These are phyloP conservation scores for Aureobasidium pullulans DNA, from an alignment of 2,329 filamentous ascomycete species.

Conservation along the genomic window DNA sequence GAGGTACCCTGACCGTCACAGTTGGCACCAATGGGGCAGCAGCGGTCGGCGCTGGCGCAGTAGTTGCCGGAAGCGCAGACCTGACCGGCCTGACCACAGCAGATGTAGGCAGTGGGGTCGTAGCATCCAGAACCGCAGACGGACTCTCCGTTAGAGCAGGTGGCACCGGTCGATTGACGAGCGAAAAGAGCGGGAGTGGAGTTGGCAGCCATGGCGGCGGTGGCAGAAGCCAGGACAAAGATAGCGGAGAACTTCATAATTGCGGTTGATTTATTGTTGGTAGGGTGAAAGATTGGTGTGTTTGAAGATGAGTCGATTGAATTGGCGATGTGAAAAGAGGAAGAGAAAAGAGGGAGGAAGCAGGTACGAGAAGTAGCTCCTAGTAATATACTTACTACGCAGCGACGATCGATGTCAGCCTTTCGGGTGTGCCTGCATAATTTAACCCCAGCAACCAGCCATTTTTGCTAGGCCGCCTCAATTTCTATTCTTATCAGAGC, in stretches of 20 bases:
- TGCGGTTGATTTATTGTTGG: background rate
- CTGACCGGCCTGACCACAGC: background rate
- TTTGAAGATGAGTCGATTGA: background rate
- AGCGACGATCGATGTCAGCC: conserved; percentile 8
- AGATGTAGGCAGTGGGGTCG: conserved; percentile 5
- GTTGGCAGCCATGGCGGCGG: background rate
- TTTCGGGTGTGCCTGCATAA: conserved; percentile 10
- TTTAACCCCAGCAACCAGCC: conserved; percentile 10
- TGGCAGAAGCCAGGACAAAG: conserved; percentile 8
- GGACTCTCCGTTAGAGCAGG: conserved; percentile 7
- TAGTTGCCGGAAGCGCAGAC: background rate
- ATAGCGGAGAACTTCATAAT: conserved; percentile 4
- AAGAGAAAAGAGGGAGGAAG: background rate
- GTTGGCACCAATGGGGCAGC: conserved; percentile 9
- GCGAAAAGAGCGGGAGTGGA: conserved; percentile 5
- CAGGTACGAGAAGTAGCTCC: background rate
- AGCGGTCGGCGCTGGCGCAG: background rate
- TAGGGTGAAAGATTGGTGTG: background rate
- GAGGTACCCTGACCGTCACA: conserved; percentile 12
- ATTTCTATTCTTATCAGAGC: conserved; percentile 7
- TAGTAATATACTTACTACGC: conserved; percentile 8
- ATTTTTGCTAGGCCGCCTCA: background rate
- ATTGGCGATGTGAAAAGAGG: background rate
- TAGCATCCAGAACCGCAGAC: conserved; percentile 9
- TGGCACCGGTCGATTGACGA: background rate